phyloP scores from a whole-genome alignment of 345 rosid species.

The Eucalyptus globulus region DNA sequence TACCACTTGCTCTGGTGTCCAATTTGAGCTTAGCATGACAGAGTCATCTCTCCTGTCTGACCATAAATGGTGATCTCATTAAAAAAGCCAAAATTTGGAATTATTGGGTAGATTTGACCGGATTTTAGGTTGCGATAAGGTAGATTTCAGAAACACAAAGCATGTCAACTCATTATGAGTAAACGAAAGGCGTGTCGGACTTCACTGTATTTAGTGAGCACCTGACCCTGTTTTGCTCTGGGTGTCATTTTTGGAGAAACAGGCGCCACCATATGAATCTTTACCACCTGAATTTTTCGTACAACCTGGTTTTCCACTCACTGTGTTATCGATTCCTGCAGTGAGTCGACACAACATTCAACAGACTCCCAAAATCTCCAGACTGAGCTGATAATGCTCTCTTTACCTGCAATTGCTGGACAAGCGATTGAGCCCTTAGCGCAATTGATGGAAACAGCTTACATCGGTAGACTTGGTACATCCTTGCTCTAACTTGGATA shows the following conservation, averaged over 20 bases:
- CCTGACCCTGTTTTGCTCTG: neutral
- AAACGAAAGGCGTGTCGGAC: neutral
- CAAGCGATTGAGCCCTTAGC: constrained; percentile 88
- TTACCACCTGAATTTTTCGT: neutral
- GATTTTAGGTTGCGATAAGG: neutral
- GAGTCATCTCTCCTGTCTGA: neutral
- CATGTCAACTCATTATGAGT: neutral
- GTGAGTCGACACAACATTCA: neutral
- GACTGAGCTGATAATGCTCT: constrained; percentile 62
- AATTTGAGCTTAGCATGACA: neutral
- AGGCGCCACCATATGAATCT: neutral
- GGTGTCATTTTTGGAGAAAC: neutral
- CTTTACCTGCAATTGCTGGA: constrained; percentile 87
- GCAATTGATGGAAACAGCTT: constrained; percentile 89
- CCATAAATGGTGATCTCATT: neutral
- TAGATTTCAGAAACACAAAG: neutral
- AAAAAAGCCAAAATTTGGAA: neutral
- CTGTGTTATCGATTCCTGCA: neutral
- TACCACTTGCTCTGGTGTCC: neutral
- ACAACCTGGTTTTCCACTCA: neutral
- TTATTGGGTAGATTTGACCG: neutral
- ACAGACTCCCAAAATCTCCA: neutral
- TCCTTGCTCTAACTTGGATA: neutral
- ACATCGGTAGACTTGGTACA: constrained; percentile 83
- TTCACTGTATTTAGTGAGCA: neutral